Base-by-base conservation (phyloP, 2,329 filamentous ascomycete genomes). In the Beauveria scarabaeidicola region DNA sequence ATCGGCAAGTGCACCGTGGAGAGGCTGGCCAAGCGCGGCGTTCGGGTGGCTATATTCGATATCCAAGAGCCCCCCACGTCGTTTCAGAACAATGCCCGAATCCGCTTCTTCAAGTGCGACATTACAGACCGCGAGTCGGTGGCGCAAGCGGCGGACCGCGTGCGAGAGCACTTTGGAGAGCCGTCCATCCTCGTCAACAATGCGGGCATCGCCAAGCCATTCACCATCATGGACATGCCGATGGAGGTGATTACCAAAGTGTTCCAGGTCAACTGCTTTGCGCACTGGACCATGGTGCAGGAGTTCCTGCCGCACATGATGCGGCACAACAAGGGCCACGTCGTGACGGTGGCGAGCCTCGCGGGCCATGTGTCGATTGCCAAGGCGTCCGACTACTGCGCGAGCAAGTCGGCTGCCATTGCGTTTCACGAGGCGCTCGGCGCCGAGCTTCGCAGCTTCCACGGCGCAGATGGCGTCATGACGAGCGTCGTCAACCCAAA, bases 151-250 rank as follows among this genome's bases (percentile, higher is more conserved):
- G 78, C 78, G 32, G 64, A 69, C 4, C 63, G 68, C 0, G 60
- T 81, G 13, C 70, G 72, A 3, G 63, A 68, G 9, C 69, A 73
- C 3, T 72, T 88, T 36, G 87, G 86, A 23, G 68, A 81, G 52
- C 87, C 87, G 0, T 87, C 86, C 0, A 77, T 90, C 59, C 77
- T 90, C 2, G 84, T 89, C 74, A 88, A 89, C 74, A 89, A 89
- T 66, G 86, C 86, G 5, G 86, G 86, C 62, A 78, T 87, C 50
- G 81, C 79, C 10, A 77, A 77, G 51, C 83, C 83, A 48, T 79
- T 80, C 62, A 77, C 78, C 11, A 81, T 91, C 64, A 78, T 90
- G 53, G 75, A 79, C 25, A 73, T 77, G 47, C 76, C 78, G 0
- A 80, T 84, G 61, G 75, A 74, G 11, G 79, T 83, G 63, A 76